phyloP scores from a whole-genome alignment of 345 rosid genomes.

The Populus nigra region DNA sequence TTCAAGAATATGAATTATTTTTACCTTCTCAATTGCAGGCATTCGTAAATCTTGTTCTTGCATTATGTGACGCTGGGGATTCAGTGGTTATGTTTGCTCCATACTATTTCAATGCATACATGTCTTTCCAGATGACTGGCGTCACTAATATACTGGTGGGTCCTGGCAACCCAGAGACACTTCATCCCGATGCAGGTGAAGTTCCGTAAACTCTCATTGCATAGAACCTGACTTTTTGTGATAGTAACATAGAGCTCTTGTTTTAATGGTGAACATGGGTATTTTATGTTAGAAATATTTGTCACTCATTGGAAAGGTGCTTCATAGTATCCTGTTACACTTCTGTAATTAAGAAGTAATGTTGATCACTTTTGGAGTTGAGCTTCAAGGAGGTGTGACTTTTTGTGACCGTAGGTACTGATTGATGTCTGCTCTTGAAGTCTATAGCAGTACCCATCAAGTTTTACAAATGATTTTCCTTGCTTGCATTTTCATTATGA shows the following conservation, averaged over 20 bases:
- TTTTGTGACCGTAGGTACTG: neutral
- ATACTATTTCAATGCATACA: constrained; percentile 93
- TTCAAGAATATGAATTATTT: constrained; percentile 2
- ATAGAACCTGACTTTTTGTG: neutral
- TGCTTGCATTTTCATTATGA: neutral
- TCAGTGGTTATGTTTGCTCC: constrained; percentile 94
- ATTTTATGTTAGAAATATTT: neutral
- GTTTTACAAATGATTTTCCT: neutral
- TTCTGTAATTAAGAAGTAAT: neutral
- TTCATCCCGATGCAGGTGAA: constrained; percentile 87
- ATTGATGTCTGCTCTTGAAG: neutral
- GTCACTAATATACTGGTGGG: constrained; percentile 82
- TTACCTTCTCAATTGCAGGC: constrained; percentile 54
- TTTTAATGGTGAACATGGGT: neutral
- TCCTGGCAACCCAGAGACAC: constrained; percentile 64
- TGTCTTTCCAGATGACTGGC: constrained; percentile 99
- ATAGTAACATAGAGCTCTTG: neutral
- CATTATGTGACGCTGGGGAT: constrained; percentile 86
- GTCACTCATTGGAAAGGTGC: neutral
- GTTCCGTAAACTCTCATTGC: constrained; percentile 6
- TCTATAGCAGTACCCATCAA: neutral
- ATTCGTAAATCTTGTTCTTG: constrained; percentile 80
- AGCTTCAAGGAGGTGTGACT: neutral
- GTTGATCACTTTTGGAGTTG: neutral
- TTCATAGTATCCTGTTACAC: neutral